Base-by-base conservation (phyloP, 805 yeast species). In the Isabelozyma heimii region DNA sequence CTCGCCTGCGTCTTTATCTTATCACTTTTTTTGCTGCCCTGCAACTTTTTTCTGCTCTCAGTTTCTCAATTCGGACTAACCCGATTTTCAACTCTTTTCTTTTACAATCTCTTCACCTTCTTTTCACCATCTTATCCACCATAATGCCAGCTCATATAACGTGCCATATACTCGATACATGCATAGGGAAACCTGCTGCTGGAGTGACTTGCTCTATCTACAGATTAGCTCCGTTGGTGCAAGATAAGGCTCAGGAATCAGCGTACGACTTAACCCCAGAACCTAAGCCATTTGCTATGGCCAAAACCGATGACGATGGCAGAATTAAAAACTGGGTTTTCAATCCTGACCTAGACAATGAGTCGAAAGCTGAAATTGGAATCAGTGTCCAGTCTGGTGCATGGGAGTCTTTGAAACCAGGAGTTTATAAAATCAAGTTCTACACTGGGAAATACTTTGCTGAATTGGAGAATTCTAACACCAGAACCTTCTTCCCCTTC, bases 121-220 rank as follows among this genome's bases (percentile, higher is more conserved):
- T 30, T 41, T 24, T 8, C 28, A n/a, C 43, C 42, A 42, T 26
- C 24, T 14, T 15, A 35, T 37, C 37, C 43, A 20, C 17, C 39
- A 17, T 35, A 20, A 55, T 65, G 67, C 58, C 69, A 15, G 69
- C 66, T 30, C 92, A 92, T 41, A 81, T 91, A 38, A 91, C 97
- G 2, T 91, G 97, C 70, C 98, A 91, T 65, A 81, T 91, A 8
- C 74, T 91, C 17, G 97, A 91, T 60, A 91, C 97, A 6, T 84
- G 87, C 8, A 67, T 75, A 7, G 98, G 98, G 0, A 77, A 73
- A 51, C 98, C 98, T 0, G 97, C 97, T 1, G 62, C 69, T 0
- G 77, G 75, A n/a, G 91, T 91, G n/a, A 69, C 75, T 2, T 89
- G 94, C 61, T 83, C 83, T 27, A 69, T 87, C 37, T 81, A 72